These are phyloP conservation scores for Chytriomyces confervae DNA, from an alignment of 192 early-diverging fungal species.

Conservation along the genomic window DNA sequence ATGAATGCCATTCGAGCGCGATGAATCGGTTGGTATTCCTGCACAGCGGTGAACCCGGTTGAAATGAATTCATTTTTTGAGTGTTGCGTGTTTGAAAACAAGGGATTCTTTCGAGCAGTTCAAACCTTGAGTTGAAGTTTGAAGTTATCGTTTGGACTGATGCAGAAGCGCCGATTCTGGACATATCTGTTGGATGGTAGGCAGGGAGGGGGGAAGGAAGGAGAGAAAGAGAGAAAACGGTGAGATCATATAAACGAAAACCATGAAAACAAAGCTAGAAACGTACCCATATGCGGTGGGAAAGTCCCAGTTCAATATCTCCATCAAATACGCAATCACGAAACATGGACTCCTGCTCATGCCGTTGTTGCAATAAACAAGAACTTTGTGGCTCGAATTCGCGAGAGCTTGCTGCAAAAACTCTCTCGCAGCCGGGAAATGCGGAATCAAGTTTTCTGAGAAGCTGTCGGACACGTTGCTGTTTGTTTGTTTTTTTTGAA, in stretches of 20 bases:
- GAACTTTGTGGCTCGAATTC: constrained; percentile 41
- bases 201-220: too few species aligned
- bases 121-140: constrained; percentile 79
- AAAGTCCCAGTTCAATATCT: constrained; percentile 68
- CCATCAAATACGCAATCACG: constrained; percentile 91
- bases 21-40: constrained; percentile 86
- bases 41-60: too few species aligned
- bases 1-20: constrained; percentile 55
- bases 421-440: constrained; percentile 68
- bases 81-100: constrained; percentile 4
- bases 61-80: too few species aligned
- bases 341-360: constrained; percentile 85
- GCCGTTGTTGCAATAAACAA: constrained; percentile 68
- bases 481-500: not conserved
- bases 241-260: not conserved
- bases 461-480: constrained; percentile 79
- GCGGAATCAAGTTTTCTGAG: constrained; percentile 82
- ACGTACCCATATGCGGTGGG: constrained; percentile 75
- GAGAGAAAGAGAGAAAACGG: not conserved
- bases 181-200: constrained; percentile 41
- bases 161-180: constrained; percentile 85
- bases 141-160: constrained; percentile 82
- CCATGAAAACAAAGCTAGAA: not conserved
- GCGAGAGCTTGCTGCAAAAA: constrained; percentile 57
- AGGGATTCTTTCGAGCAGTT: not conserved